phyloP scores from a whole-genome alignment of 768 basidiomycete genomes.

The Mycena belliarum region DNA sequence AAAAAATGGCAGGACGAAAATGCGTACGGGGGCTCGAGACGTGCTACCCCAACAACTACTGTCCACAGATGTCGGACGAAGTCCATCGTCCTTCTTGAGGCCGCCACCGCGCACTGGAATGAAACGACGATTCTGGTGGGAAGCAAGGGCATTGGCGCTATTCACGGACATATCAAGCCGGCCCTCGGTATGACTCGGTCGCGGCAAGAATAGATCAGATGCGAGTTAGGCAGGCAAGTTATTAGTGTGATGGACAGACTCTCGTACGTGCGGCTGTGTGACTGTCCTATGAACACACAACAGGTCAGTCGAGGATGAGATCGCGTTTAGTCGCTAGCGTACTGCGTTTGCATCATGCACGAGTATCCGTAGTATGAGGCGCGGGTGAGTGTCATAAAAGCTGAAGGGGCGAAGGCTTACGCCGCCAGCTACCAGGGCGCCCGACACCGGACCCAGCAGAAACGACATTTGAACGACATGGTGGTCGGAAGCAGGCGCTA shows the following conservation, averaged over 20 bases:
- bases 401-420: conserved; percentile 36
- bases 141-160: too few species aligned
- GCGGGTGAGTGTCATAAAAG: background rate
- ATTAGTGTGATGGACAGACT: conserved; percentile 42
- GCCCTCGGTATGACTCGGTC: too few species aligned
- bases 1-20: too few species aligned
- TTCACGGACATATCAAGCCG: too few species aligned
- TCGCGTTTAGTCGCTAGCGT: conserved; percentile 16
- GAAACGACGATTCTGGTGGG: too few species aligned
- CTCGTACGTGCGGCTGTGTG: conserved; percentile 52
- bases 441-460: conserved; percentile 66
- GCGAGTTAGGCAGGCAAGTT: background rate
- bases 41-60: too few species aligned
- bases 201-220: too few species aligned
- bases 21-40: too few species aligned
- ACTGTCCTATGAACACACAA: conserved; percentile 42
- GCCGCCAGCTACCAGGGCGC: conserved; percentile 67
- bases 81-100: too few species aligned
- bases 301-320: background rate
- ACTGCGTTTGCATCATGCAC: conserved; percentile 61
- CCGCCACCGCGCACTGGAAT: too few species aligned
- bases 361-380: conserved; percentile 69
- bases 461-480: conserved; percentile 72
- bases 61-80: too few species aligned
- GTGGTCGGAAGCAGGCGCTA: background rate